phyloP scores from a whole-genome alignment of 1,139 yeast species.

The Sugiyamaella neomexicana region DNA sequence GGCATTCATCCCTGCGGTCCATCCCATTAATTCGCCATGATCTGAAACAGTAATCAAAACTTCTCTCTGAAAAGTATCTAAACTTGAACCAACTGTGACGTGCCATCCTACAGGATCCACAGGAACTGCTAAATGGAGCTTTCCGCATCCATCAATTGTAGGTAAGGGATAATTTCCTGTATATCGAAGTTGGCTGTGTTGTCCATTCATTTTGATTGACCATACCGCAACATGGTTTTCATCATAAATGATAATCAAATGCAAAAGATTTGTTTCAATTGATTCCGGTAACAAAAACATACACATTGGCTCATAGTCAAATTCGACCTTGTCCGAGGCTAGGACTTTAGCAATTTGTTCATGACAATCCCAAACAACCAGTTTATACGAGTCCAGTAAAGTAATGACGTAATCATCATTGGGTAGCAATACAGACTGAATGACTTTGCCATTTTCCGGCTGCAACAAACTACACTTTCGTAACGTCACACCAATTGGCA shows the following conservation, averaged over 20 bases:
- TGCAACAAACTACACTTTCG: constrained; percentile 34
- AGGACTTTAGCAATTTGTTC: constrained; percentile 28
- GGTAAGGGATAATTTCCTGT: constrained; percentile 35
- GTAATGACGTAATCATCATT: constrained; percentile 53
- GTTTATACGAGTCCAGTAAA: constrained; percentile 41
- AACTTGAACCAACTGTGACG: constrained; percentile 41
- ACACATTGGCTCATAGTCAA: constrained; percentile 40
- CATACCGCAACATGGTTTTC: constrained; percentile 24
- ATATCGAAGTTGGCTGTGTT: constrained; percentile 15
- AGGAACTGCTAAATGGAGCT: constrained; percentile 52
- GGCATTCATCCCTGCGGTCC: constrained; percentile 42
- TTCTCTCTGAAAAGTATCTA: constrained; percentile 46
- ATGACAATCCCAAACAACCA: constrained; percentile 68
- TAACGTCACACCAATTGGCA: constrained; percentile 35
- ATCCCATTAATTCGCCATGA: constrained; percentile 57
- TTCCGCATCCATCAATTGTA: constrained; percentile 22
- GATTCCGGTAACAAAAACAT: constrained; percentile 52
- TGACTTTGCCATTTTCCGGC: constrained; percentile 42
- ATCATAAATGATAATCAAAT: constrained; percentile 20
- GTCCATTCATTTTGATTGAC: constrained; percentile 19
- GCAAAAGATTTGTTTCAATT: constrained; percentile 25
- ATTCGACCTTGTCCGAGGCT: constrained; percentile 23
- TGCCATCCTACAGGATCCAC: constrained; percentile 69
- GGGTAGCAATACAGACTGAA: constrained; percentile 55
- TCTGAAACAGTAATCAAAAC: constrained; percentile 60